Percentiles rank a stretch among this genome's conserved stretches.
These are phyloP conservation scores for Tephrocybe sp. DNA, from an alignment of 768 basidiomycete genomes.

Conservation along the genomic window DNA sequence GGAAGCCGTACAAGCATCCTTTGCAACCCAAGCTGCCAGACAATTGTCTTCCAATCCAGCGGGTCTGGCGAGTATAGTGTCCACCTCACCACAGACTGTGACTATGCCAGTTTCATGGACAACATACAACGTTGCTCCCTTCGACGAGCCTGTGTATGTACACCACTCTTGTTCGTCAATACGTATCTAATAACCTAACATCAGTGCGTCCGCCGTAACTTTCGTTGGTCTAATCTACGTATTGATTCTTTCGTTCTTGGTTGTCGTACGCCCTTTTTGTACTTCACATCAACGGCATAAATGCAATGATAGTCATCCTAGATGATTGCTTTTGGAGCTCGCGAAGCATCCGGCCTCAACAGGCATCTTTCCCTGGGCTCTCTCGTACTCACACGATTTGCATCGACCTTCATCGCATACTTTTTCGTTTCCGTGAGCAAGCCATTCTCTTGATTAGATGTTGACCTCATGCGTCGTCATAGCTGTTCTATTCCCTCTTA, in stretches of 20 bases:
- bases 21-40: slow-evolving; percentile 24
- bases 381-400: slow-evolving; percentile 33
- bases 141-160: slow-evolving; percentile 62
- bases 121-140: slow-evolving; percentile 54
- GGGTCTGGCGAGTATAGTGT: slow-evolving; percentile 33
- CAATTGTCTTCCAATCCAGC: slow-evolving; percentile 16
- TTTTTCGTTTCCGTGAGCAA: slow-evolving; percentile 37
- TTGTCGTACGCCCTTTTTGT: slow-evolving; percentile 29
- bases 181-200: neutral
- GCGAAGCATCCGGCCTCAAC: slow-evolving; percentile 37
- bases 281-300: neutral
- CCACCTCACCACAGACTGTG: slow-evolving; percentile 50
- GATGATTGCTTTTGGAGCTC: slow-evolving; percentile 31
- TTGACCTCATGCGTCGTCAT: neutral
- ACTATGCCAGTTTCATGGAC: slow-evolving; percentile 47
- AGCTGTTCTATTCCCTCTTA: slow-evolving; percentile 65
- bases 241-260: slow-evolving; percentile 37
- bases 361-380: slow-evolving; percentile 28
- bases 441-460: neutral
- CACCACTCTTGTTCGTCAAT: neutral
- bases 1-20: slow-evolving; percentile 29
- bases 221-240: slow-evolving; percentile 61
- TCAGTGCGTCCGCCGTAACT: slow-evolving; percentile 52
- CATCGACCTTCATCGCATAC: slow-evolving; percentile 31
- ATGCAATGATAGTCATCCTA: neutral